Evolutionary conservation across 345 rosid genomes (phyloP).

Genomic region (Pugionium dolabratum): DNA sequence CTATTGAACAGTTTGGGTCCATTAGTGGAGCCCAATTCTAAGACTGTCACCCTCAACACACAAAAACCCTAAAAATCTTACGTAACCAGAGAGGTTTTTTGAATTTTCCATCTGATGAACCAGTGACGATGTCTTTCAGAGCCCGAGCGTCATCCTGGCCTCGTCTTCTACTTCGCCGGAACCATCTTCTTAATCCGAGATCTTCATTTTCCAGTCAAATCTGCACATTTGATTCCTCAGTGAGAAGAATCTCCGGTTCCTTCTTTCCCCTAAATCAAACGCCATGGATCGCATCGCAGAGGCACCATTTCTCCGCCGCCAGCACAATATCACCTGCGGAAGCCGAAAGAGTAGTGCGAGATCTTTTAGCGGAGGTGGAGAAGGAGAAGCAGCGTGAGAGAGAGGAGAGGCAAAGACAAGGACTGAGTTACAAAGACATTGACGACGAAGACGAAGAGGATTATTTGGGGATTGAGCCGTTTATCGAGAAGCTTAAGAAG

Average conservation of each 20-base stretch:
- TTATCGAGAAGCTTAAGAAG: slow-evolving; percentile 77
- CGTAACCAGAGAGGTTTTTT: too few relatives aligned
- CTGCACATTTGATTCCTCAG: slow-evolving; percentile 12
- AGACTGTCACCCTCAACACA: too few relatives aligned
- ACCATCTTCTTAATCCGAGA: too few relatives aligned
- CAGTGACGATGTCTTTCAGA: slow-evolving; percentile 42
- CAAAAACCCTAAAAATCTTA: too few relatives aligned
- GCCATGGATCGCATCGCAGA: slow-evolving; percentile 39
- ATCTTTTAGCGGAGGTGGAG: slow-evolving; percentile 62
- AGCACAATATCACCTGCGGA: slow-evolving; percentile 13
- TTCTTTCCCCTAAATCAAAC: too few relatives aligned
- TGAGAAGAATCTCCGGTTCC: slow-evolving; percentile 29
- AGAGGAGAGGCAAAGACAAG: slow-evolving; percentile 64
- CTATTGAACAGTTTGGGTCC: too few relatives aligned
- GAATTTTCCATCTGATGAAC: slow-evolving; percentile 43
- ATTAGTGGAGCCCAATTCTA: too few relatives aligned
- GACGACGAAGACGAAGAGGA: slow-evolving; percentile 87
- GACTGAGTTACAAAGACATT: slow-evolving; percentile 70
- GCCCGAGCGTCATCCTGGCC: slow-evolving; percentile 47
- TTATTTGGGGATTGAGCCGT: slow-evolving; percentile 68
- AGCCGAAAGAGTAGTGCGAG: slow-evolving; percentile 42
- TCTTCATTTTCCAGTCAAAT: slow-evolving; percentile 10
- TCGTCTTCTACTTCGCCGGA: slow-evolving; percentile 46
- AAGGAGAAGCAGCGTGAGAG: slow-evolving; percentile 72
- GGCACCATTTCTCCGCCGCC: slow-evolving; percentile 47